Evolutionary conservation across 495 filamentous ascomycete genomes (phyloP), one percentile per base, ranked within the genome.

Genomic region (Aspergillus cristatus): DNA sequence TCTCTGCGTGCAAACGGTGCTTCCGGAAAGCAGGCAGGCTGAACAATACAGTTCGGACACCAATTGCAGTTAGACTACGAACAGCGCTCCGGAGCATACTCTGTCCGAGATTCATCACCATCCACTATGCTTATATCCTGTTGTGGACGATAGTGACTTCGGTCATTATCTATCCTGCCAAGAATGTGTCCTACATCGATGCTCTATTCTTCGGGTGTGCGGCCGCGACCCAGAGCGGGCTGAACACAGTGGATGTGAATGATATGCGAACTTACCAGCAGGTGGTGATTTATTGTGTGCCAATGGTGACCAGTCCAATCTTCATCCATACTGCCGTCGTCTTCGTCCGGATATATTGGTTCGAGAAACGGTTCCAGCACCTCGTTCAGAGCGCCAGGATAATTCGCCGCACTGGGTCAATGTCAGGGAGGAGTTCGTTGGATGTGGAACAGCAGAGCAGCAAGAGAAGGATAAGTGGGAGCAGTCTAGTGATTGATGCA

Each of bases 321-420:
- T 82, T 84, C 38, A 90, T 98, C 58, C 78, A 94, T 54, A 72
- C 81, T 5, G 80, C 75, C 18, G 82, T 97, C 22, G 90, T 97
- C 0, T 93, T 91, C 47, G 67, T 97, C 14, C 83, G 91, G 1
- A 64, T 97, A 3, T 94, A 94, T 60, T 97, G 89, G 90, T 98
- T 98, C 49, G 89, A 97, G 63, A 94, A 89, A 53, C 76, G 87
- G 3, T 94, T 98, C 47, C 76, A 87, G 55, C 64, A 82, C 45
- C 69, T 96, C 33, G 88, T 80, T 20, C 70, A 62, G 15, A 72
- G 78, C 42, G 71, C 72, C 6, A 62, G 70, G 11, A 62, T 55
- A 43, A 40, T 10, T 44, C 28, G 28, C 4, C 13, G 11, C 5
- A 3, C 28, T 30, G 28, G 28, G 28, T 30, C 13, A 30, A 30